A percentile compares a stretch with the other conserved stretches of the same genome.
Evolutionary conservation across 1,284 basidiomycete species (phyloP).

Genomic region (Cutaneotrichosporon sp.): DNA sequence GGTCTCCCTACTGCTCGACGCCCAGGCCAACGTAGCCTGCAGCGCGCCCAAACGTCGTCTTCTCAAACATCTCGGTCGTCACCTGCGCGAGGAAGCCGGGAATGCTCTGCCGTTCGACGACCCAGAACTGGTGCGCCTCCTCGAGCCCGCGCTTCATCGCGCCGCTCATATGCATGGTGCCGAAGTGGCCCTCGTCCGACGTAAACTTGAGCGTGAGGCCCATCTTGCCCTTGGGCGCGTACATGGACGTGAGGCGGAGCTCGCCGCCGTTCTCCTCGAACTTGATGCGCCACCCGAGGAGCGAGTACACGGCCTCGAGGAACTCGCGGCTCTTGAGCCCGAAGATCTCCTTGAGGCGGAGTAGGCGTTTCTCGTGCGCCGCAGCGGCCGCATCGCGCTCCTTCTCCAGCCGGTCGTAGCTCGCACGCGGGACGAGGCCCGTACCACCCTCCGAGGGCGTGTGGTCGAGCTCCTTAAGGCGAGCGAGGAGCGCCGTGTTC

Average conservation of each 20-base stretch:
- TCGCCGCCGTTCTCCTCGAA: constrained; percentile 59
- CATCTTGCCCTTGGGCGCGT: constrained; percentile 57
- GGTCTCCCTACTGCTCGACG: background rate
- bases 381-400: constrained; percentile 54
- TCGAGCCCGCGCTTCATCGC: constrained; percentile 53
- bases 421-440: constrained; percentile 55
- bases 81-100: constrained; percentile 59
- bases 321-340: constrained; percentile 59
- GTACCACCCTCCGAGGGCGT: constrained; percentile 6
- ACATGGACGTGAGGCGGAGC: constrained; percentile 59
- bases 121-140: constrained; percentile 57
- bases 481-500: constrained; percentile 56
- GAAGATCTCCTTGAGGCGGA: constrained; percentile 58
- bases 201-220: constrained; percentile 56
- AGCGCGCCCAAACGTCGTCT: constrained; percentile 52
- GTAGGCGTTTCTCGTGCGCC: constrained; percentile 57
- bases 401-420: constrained; percentile 52
- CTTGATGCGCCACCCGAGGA: constrained; percentile 60
- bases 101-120: constrained; percentile 56
- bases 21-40: constrained; percentile 48
- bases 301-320: constrained; percentile 58
- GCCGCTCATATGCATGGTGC: constrained; percentile 57
- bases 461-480: constrained; percentile 35
- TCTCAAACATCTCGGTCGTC: constrained; percentile 57
- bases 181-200: constrained; percentile 56